These are phyloP conservation scores for Nymphaea colorata DNA, from an alignment of 164 flowering plant species.

Conservation along the genomic window DNA sequence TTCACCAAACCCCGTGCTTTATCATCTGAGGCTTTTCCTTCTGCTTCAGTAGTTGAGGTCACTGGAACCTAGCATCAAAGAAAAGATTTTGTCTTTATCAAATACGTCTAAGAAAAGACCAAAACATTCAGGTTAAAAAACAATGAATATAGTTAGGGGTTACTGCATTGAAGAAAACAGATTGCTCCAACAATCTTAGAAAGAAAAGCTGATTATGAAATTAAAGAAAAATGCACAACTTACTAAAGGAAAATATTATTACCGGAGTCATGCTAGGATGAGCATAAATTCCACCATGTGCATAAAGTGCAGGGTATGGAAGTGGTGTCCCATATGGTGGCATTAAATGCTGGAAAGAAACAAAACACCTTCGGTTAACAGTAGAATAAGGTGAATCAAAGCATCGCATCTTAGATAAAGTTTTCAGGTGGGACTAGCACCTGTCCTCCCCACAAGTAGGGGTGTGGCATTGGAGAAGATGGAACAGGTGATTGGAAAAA, in stretches of 20 bases:
- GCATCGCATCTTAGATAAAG: neutral
- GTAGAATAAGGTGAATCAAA: neutral
- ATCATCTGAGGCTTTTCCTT: slow-evolving; percentile 43
- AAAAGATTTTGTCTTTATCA: no score
- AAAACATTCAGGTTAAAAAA: no score
- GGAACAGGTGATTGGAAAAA: slow-evolving; percentile 63
- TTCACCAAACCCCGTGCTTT: slow-evolving; percentile 42
- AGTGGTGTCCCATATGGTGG: slow-evolving; percentile 55
- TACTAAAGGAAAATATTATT: slow-evolving; percentile 6
- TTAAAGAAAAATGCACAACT: neutral
- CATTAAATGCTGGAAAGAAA: slow-evolving; percentile 56
- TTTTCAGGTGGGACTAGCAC: slow-evolving; percentile 19
- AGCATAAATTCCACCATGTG: slow-evolving; percentile 72
- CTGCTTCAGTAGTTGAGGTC: slow-evolving; percentile 25
- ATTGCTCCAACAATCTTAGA: no score
- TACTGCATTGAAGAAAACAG: no score
- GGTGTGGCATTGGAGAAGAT: slow-evolving; percentile 70
- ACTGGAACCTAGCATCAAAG: no score
- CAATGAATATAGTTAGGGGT: no score
- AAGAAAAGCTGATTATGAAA: no score
- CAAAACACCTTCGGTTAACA: slow-evolving; percentile 4
- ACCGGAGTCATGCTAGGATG: slow-evolving; percentile 73
- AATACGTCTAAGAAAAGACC: no score
- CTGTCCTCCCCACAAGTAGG: slow-evolving; percentile 83
- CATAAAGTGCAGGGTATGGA: slow-evolving; percentile 80